A percentile compares a stretch with the other conserved stretches of the same genome.
Conservation (phyloP, 805 yeast genomes). For the Candida xiaguanensis region DNA sequence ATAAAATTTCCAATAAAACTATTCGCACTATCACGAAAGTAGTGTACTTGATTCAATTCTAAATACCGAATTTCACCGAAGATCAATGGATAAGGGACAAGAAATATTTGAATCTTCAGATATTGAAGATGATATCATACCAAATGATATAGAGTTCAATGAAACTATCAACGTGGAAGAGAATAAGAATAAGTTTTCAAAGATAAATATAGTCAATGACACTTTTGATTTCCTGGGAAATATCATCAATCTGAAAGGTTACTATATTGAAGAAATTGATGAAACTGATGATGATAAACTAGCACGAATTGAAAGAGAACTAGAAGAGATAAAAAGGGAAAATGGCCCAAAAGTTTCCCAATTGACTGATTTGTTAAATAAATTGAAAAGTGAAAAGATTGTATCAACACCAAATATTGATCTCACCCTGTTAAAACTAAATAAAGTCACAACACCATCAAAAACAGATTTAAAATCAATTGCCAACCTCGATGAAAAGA, state of each 20-base stretch:
- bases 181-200: constrained; percentile 5
- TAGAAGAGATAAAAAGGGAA: constrained; percentile 28
- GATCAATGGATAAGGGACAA: constrained; percentile 20
- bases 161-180: constrained; percentile 14
- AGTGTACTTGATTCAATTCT: no score
- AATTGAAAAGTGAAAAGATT: constrained; percentile 6
- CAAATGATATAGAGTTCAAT: constrained; percentile 7
- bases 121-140: constrained; percentile 25
- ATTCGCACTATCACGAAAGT: no score
- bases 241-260: constrained; percentile 24
- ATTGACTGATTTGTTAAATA: constrained; percentile 8
- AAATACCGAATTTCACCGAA: no score
- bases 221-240: constrained; percentile 38
- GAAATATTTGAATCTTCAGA: constrained; percentile 49
- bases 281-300: constrained; percentile 40
- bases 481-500: constrained; percentile 23
- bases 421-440: neutral
- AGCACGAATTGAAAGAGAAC: constrained; percentile 34
- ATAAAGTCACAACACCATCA: constrained; percentile 8
- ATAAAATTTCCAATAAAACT: no score
- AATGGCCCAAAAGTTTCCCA: neutral
- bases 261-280: constrained; percentile 16
- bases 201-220: constrained; percentile 12
- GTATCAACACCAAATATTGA: neutral
- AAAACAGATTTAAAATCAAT: constrained; percentile 10